Percentiles rank a stretch among this genome's conserved stretches.
These are phyloP conservation scores for Sedum album DNA, from an alignment of 164 flowering plant species.

Conservation along the genomic window DNA sequence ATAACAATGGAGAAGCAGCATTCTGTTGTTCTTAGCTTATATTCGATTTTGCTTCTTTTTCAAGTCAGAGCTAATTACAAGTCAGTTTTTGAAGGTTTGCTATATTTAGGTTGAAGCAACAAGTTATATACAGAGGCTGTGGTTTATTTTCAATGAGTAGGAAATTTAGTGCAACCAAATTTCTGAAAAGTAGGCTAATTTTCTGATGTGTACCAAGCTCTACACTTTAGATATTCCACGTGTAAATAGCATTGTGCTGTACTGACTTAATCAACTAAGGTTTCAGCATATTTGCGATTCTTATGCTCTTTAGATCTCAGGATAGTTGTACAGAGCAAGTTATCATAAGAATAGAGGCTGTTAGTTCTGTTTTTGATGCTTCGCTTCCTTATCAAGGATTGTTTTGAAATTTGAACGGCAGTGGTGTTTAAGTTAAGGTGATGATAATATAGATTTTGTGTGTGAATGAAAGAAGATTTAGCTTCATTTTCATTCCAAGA, in stretches of 20 bases:
- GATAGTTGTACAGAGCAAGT: neutral
- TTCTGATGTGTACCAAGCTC: neutral
- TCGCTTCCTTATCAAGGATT: neutral
- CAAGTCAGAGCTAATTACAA: too few species aligned
- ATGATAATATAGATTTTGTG: too few species aligned
- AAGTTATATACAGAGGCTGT: too few species aligned
- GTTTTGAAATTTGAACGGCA: neutral
- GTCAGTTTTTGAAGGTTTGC: too few species aligned
- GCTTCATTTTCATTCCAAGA: conserved; percentile 3
- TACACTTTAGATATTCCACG: neutral
- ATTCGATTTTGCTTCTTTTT: too few species aligned
- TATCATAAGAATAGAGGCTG: neutral
- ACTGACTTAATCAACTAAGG: neutral
- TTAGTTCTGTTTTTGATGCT: neutral
- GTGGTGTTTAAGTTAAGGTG: too few species aligned
- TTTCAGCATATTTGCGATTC: neutral
- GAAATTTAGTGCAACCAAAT: neutral
- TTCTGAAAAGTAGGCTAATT: neutral
- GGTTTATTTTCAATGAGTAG: neutral
- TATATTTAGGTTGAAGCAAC: too few species aligned
- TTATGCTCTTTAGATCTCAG: neutral
- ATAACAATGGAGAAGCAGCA: too few species aligned
- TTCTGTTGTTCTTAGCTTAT: too few species aligned
- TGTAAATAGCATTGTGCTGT: neutral
- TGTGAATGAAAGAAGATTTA: neutral